Percentiles rank a stretch among this genome's conserved stretches.
phyloP scores from a whole-genome alignment of 768 basidiomycete genomes.

The Russula earlei region DNA sequence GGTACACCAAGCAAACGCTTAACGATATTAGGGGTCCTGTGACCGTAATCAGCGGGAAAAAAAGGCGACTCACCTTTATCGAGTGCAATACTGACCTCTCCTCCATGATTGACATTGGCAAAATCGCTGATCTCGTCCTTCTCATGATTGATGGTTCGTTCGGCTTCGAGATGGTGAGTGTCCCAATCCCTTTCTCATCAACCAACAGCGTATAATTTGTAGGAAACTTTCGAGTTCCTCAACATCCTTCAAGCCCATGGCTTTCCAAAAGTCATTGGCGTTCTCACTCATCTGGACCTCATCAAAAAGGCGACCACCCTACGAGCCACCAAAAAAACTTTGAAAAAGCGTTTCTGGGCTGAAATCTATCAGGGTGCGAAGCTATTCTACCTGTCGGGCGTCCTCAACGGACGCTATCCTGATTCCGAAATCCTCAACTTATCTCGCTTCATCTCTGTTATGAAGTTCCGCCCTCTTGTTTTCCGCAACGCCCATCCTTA shows the following conservation, averaged over 20 bases:
- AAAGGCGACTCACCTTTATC: conserved; percentile 85
- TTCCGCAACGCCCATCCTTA: conserved; percentile 96
- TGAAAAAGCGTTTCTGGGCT: conserved; percentile 99
- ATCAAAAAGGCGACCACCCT: conserved; percentile 86
- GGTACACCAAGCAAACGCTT: conserved; percentile 91
- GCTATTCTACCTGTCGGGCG: conserved; percentile 93
- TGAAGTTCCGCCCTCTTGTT: conserved; percentile 96
- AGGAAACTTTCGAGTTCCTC: conserved; percentile 99
- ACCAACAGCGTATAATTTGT: background rate
- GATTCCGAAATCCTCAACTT: conserved; percentile 95
- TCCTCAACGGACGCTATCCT: conserved; percentile 94
- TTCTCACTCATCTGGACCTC: conserved; percentile 93
- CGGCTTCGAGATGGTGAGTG: conserved; percentile 93
- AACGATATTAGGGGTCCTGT: conserved; percentile 87
- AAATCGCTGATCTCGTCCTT: conserved; percentile 91
- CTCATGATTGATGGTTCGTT: conserved; percentile 98
- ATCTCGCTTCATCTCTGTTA: conserved; percentile 90
- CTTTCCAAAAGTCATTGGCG: conserved; percentile 95
- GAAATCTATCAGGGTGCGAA: conserved; percentile 99
- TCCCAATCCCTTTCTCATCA: background rate
- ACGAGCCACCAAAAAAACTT: conserved; percentile 80
- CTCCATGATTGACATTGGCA: conserved; percentile 97
- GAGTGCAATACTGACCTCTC: conserved; percentile 98
- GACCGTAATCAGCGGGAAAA: conserved; percentile 91
- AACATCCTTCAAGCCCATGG: conserved; percentile 96